Evolutionary conservation across 495 filamentous ascomycete species (phyloP).

Genomic region (Aspergillus leporis): DNA sequence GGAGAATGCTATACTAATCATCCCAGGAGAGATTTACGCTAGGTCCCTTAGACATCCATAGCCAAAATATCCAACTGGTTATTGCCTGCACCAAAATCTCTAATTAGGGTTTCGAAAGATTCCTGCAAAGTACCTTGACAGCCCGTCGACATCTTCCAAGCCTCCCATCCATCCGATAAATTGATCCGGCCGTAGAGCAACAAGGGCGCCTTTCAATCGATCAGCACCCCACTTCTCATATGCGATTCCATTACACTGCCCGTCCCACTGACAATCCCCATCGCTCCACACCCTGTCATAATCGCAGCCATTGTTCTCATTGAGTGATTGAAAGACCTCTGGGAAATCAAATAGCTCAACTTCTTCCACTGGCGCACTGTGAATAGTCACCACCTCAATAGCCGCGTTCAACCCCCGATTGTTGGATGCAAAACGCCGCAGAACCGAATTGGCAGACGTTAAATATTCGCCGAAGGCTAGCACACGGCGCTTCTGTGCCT

Average conservation of each 20-base stretch:
- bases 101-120: slow-evolving; percentile 14
- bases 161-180: slow-evolving; percentile 63
- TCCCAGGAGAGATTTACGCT: no score
- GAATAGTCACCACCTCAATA: slow-evolving; percentile 59
- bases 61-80: no score
- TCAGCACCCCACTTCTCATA: slow-evolving; percentile 65
- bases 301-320: slow-evolving; percentile 55
- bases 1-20: no score
- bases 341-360: slow-evolving; percentile 60
- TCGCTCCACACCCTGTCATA: slow-evolving; percentile 68
- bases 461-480: slow-evolving; percentile 45
- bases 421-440: slow-evolving; percentile 42
- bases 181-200: slow-evolving; percentile 61
- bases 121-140: slow-evolving; percentile 37
- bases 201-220: slow-evolving; percentile 55
- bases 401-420: slow-evolving; percentile 37
- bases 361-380: slow-evolving; percentile 50
- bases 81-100: no score
- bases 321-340: slow-evolving; percentile 54
- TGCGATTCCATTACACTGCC: slow-evolving; percentile 52
- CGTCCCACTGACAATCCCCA: slow-evolving; percentile 58
- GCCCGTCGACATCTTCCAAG: slow-evolving; percentile 49
- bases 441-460: slow-evolving; percentile 14
- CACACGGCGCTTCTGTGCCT: slow-evolving; percentile 45
- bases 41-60: no score